Conservation (phyloP, 805 yeast species). For the Candida michaelii region DNA sequence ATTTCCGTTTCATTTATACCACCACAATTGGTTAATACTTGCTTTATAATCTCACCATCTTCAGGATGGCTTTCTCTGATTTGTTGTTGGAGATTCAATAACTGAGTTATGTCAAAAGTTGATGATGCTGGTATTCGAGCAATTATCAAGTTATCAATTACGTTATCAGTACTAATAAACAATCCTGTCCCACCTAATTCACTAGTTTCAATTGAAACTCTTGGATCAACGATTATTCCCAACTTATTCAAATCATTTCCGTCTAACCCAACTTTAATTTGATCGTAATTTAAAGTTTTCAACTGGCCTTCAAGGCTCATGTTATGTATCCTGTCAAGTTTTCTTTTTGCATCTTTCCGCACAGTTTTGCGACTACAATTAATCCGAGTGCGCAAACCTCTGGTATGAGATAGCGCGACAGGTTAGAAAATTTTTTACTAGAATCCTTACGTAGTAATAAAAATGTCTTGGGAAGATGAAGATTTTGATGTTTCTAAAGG, state of each 20-base stretch:
- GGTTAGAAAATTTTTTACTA: neutral
- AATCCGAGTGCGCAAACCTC: neutral
- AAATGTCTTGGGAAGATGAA: slow-evolving; percentile 79
- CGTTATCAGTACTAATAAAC: slow-evolving; percentile 16
- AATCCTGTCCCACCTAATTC: slow-evolving; percentile 35
- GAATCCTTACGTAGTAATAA: neutral
- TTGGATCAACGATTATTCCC: slow-evolving; percentile 17
- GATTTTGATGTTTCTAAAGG: slow-evolving; percentile 64
- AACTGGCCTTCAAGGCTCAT: slow-evolving; percentile 2
- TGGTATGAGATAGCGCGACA: neutral
- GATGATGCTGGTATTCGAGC: slow-evolving; percentile 20
- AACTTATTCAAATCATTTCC: slow-evolving; percentile 14
- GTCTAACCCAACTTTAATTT: slow-evolving; percentile 6
- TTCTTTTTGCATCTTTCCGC: slow-evolving; percentile 1
- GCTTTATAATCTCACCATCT: slow-evolving; percentile 23
- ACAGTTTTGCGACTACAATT: neutral
- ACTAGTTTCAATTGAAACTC: slow-evolving; percentile 20
- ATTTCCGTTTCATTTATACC: slow-evolving; percentile 32
- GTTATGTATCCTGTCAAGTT: neutral
- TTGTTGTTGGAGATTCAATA: slow-evolving; percentile 19
- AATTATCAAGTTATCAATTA: slow-evolving; percentile 16
- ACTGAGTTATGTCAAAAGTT: slow-evolving; percentile 22
- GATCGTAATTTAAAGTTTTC: neutral
- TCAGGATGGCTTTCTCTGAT: slow-evolving; percentile 18
- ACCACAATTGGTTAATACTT: slow-evolving; percentile 20